Conservation (phyloP, 176 grass and related monocot genomes). For the Oryza longistaminata region DNA sequence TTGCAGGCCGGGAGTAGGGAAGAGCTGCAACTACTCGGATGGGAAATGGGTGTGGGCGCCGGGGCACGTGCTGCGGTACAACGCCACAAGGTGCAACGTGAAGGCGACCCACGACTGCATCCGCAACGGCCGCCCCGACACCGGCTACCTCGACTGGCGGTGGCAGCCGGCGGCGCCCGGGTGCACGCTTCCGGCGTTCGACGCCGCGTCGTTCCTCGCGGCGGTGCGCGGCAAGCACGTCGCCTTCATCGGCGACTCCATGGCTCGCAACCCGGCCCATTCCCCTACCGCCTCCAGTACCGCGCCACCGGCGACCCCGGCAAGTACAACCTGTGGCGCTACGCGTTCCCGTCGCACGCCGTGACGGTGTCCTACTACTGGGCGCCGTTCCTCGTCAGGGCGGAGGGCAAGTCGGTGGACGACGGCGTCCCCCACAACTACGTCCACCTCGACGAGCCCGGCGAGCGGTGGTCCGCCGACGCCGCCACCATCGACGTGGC, state of each 20-base stretch:
- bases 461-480: constrained; percentile 42
- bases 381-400: constrained; percentile 45
- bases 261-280: constrained; percentile 49
- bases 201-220: constrained; percentile 8
- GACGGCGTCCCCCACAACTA: background rate
- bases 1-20: too few relatives aligned
- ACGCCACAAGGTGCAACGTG: too few relatives aligned
- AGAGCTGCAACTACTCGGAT: too few relatives aligned
- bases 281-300: constrained; percentile 33
- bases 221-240: constrained; percentile 27
- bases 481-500: background rate
- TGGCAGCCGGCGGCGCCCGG: too few relatives aligned
- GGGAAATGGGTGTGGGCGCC: too few relatives aligned
- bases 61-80: too few relatives aligned
- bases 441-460: constrained; percentile 35
- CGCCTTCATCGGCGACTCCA: constrained; percentile 50
- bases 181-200: too few relatives aligned
- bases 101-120: too few relatives aligned
- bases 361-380: constrained; percentile 50
- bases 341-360: constrained; percentile 19
- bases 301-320: background rate
- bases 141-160: too few relatives aligned
- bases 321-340: constrained; percentile 41
- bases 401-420: constrained; percentile 20
- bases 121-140: too few relatives aligned